Evolutionary conservation across 495 filamentous ascomycete genomes (phyloP).

Genomic region (Neurospora pannonica): DNA sequence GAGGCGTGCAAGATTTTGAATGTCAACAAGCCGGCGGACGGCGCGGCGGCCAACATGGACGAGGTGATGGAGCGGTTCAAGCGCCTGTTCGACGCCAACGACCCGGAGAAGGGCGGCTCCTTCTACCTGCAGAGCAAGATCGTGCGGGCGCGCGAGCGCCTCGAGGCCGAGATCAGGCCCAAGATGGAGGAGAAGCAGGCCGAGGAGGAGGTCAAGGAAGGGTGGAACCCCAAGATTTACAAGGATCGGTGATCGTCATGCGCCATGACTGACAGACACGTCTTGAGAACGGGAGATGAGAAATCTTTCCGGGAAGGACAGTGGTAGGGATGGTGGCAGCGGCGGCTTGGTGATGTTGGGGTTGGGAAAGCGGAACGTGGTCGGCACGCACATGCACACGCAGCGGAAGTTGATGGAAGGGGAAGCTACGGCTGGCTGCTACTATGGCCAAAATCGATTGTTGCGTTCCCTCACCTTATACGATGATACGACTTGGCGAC

Average conservation of each 20-base stretch:
- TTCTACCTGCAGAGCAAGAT: slow-evolving; percentile 99
- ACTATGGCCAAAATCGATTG: not conserved
- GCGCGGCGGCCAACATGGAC: slow-evolving; percentile 66
- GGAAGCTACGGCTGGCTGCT: not conserved
- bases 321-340: not conserved
- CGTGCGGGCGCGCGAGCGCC: slow-evolving; percentile 76
- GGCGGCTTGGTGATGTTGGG: not conserved
- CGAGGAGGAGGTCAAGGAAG: slow-evolving; percentile 64
- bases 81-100: slow-evolving; percentile 85
- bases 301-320: not conserved
- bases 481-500: not conserved
- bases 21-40: slow-evolving; percentile 72
- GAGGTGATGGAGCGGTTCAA: slow-evolving; percentile 81
- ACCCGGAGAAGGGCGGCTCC: slow-evolving; percentile 88
- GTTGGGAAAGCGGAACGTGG: not conserved
- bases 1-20: slow-evolving; percentile 98
- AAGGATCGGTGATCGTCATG: slow-evolving; percentile 58
- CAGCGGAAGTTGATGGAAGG: not conserved
- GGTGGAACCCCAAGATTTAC: slow-evolving; percentile 91
- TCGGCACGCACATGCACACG: not conserved
- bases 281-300: not conserved
- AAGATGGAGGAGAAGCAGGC: slow-evolving; percentile 40
- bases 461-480: not conserved
- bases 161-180: slow-evolving; percentile 69
- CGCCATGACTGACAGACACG: not conserved